These are phyloP conservation scores for Shiraia sp. DNA, from an alignment of 2,329 filamentous ascomycete genomes.

Conservation along the genomic window DNA sequence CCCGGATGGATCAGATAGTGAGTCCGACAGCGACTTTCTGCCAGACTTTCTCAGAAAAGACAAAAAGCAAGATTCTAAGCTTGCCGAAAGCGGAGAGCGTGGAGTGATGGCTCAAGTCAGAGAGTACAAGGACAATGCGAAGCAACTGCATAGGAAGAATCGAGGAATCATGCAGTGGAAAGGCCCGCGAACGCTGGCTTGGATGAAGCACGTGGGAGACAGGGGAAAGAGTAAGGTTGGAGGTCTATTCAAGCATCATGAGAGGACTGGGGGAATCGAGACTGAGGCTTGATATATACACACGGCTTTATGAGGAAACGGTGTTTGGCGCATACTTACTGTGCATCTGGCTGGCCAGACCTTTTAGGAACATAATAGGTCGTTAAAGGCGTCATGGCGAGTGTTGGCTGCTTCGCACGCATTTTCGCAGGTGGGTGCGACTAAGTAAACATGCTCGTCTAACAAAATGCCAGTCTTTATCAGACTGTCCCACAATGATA, in stretches of 20 bases:
- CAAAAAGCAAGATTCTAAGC: slow-evolving; percentile 24
- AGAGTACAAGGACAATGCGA: slow-evolving; percentile 52
- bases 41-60: slow-evolving; percentile 29
- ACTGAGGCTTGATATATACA: too few species aligned
- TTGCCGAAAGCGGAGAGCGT: slow-evolving; percentile 45
- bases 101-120: slow-evolving; percentile 57
- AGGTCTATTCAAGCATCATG: slow-evolving; percentile 60
- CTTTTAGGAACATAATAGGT: too few species aligned
- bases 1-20: too few species aligned
- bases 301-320: too few species aligned
- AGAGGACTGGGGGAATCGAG: slow-evolving; percentile 61
- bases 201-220: slow-evolving; percentile 63
- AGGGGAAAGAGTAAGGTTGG: slow-evolving; percentile 52
- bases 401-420: too few species aligned
- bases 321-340: too few species aligned
- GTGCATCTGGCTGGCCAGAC: too few species aligned
- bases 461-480: too few species aligned
- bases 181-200: slow-evolving; percentile 59
- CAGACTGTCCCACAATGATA: too few species aligned
- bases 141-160: slow-evolving; percentile 55
- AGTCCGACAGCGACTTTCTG: slow-evolving; percentile 19
- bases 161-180: slow-evolving; percentile 76
- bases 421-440: too few species aligned
- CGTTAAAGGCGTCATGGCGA: too few species aligned
- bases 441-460: too few species aligned